Evolutionary conservation across 2,329 filamentous ascomycete genomes (phyloP).

Genomic region (Aspergillus nomiae): DNA sequence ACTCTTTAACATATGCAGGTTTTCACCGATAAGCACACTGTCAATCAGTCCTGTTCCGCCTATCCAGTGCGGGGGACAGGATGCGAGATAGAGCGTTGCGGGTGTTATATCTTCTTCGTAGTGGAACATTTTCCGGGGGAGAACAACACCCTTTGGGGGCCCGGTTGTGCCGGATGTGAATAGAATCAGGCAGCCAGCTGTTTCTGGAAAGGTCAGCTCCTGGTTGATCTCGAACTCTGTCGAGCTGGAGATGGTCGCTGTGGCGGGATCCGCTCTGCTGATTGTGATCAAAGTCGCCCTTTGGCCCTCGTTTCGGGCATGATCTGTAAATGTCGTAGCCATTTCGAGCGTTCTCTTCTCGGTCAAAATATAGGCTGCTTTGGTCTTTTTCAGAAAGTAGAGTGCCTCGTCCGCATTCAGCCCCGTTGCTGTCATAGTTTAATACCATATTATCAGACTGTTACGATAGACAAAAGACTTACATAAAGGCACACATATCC

Average conservation of each 20-base stretch:
- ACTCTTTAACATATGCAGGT: background rate
- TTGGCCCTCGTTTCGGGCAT: background rate
- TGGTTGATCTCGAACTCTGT: background rate
- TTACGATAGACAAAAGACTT: background rate
- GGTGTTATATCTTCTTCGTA: background rate
- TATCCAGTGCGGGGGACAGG: background rate
- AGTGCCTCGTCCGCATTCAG: background rate
- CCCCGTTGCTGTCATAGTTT: background rate
- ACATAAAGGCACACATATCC: background rate
- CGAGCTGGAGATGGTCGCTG: too few relatives aligned
- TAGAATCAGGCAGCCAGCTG: background rate
- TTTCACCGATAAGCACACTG: background rate
- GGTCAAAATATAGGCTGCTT: background rate
- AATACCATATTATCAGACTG: too few relatives aligned
- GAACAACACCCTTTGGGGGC: background rate
- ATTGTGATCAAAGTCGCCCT: background rate
- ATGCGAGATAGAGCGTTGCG: background rate
- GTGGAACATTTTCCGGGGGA: background rate
- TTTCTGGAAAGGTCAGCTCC: background rate
- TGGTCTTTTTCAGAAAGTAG: background rate
- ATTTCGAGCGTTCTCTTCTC: background rate
- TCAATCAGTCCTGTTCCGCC: background rate
- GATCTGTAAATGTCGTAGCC: background rate
- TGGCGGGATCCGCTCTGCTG: background rate
- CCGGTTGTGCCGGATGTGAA: background rate